These are phyloP conservation scores for Naganishia vaughanmartiniae DNA, from an alignment of 768 basidiomycete genomes.

Conservation along the genomic window DNA sequence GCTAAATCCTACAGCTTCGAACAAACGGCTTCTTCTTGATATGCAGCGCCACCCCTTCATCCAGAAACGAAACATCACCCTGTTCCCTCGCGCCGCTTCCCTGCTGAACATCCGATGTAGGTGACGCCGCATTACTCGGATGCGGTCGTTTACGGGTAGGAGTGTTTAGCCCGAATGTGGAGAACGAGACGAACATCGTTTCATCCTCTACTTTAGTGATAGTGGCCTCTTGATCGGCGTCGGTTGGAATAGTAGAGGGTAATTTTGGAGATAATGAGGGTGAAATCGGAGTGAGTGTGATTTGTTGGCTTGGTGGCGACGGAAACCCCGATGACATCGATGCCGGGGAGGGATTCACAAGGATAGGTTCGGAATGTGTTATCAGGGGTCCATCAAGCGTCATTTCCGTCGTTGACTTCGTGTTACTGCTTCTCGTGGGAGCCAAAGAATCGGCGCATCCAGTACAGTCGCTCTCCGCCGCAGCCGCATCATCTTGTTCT, in stretches of 20 bases:
- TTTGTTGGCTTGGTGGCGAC: background rate
- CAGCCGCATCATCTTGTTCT: background rate
- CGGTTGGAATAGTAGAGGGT: background rate
- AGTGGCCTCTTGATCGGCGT: background rate
- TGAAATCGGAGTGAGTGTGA: background rate
- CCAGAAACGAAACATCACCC: too few relatives aligned
- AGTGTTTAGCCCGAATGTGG: background rate
- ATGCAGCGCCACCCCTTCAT: background rate
- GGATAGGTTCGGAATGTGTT: background rate
- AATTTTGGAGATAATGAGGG: background rate
- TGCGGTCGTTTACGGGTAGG: background rate
- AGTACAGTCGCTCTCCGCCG: too few relatives aligned
- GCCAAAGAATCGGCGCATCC: background rate
- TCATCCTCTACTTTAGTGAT: background rate
- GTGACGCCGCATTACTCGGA: background rate
- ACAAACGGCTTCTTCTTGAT: slow-evolving; percentile 14
- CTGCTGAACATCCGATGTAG: background rate
- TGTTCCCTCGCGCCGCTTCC: background rate
- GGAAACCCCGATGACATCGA: background rate
- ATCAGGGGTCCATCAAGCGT: background rate
- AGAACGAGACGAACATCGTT: background rate
- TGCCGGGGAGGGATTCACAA: background rate
- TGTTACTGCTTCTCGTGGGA: too few relatives aligned
- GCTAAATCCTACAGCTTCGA: background rate
- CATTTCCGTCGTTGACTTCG: too few relatives aligned